Base-by-base conservation (phyloP, 2,329 filamentous ascomycete species). In the Sporothrix phasma region DNA sequence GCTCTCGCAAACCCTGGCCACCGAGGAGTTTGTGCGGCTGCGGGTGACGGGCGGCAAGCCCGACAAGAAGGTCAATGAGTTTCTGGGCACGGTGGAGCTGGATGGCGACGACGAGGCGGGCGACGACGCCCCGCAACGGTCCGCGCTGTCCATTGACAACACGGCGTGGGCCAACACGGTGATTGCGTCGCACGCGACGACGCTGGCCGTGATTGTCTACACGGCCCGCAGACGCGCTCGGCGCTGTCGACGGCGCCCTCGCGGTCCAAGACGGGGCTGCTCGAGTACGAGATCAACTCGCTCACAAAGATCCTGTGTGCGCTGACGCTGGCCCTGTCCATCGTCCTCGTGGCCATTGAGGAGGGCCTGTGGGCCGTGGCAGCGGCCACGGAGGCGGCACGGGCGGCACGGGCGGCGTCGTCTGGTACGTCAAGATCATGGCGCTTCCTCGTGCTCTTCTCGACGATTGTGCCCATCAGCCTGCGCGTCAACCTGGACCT, bases 91-190 rank as follows among this genome's bases (percentile, higher is more conserved):
- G 0, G 79, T 97, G 11, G 88, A 95, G 72, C 78, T 97, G 13
- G 26, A 67, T 13, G 64, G 64, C 11, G 39, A 56, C 19, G 34
- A 34, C 34, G 46, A n/a, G 24, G 29, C 11, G n/a, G 64, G 45
- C 26, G 37, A 26, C 81, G 71, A 70, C 77, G 39, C 22, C 3
- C 45, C 5, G 62, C 47, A 47, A 62, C 58, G 15, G n/a, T 84
- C 87, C 2, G 86, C 92, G 1, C 79, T 99, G 43, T 90, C 85
- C 1, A 97, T 99, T 67, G 94, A 99, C 75, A 97, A 99, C 72
- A 97, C 94, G 7, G 94, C 95, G 10, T 99, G 95, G 94, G 93
- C 93, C 19, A 99, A 97, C 73, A 99, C 94, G 0, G 89, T 99
- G 26, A 88, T 99, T 66, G 94, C 94, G 1, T 97, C 93, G 1